A percentile compares a stretch with the other conserved stretches of the same genome.
Evolutionary conservation across 352 stramenopile genomes (phyloP).

Genomic region (Pelagophyceae sp.): DNA sequence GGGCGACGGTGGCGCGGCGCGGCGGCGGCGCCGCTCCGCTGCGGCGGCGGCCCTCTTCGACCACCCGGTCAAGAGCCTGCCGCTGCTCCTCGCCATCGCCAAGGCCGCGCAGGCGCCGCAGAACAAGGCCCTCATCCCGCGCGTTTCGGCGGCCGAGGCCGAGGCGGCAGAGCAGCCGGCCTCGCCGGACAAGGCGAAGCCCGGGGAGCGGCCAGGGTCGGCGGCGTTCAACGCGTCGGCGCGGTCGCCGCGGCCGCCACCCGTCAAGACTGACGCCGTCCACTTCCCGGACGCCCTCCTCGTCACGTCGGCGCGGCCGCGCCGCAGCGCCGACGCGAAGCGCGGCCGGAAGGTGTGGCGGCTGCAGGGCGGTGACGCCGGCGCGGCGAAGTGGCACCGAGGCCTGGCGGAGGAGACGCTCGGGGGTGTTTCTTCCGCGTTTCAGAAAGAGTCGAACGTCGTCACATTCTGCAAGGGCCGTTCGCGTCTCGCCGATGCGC

Average conservation of each 20-base stretch:
- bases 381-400: background rate
- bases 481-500: background rate
- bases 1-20: no score
- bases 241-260: background rate
- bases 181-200: no score
- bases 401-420: background rate
- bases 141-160: no score
- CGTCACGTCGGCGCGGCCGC: background rate
- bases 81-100: no score
- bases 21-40: no score
- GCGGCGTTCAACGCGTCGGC: background rate
- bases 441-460: background rate
- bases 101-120: no score
- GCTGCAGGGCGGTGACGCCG: background rate
- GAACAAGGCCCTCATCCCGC: no score
- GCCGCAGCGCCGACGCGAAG: background rate
- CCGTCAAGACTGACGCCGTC: background rate
- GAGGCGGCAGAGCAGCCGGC: no score
- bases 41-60: no score
- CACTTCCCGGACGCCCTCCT: background rate
- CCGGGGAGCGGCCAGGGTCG: no score
- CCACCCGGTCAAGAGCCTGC: no score
- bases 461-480: background rate
- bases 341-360: background rate
- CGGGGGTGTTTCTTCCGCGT: background rate